These are phyloP conservation scores for Mastigamoeba balamuthi DNA, from an alignment of 78 protist genomes.

Conservation along the genomic window DNA sequence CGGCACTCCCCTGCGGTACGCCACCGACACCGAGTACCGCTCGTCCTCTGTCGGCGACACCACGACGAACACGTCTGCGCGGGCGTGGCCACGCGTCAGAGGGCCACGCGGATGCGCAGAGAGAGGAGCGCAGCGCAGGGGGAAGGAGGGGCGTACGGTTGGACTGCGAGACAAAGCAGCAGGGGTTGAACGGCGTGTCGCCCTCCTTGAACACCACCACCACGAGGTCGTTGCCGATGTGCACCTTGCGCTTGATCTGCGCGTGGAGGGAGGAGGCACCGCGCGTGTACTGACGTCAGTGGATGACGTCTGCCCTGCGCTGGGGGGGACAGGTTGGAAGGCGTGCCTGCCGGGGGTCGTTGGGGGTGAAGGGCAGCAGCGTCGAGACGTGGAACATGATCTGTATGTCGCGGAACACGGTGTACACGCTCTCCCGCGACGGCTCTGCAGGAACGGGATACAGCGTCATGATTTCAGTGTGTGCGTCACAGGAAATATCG, in stretches of 20 bases:
- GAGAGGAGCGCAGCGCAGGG: neutral
- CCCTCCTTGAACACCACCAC: conserved; percentile 45
- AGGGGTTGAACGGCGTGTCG: conserved; percentile 23
- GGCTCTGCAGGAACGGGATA: too few species aligned
- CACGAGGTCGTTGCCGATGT: conserved; percentile 66
- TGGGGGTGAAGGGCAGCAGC: conserved; percentile 20
- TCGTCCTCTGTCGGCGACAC: neutral
- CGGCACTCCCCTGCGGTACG: neutral
- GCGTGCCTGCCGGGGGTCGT: conserved; percentile 44
- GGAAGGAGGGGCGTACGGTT: neutral
- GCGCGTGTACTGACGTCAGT: neutral
- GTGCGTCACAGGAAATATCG: too few species aligned
- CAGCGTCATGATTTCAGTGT: too few species aligned
- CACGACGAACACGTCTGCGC: neutral
- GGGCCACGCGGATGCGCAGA: neutral
- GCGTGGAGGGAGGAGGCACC: neutral
- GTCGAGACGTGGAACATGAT: conserved; percentile 71
- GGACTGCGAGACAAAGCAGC: neutral
- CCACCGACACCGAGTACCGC: neutral
- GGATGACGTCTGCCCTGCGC: neutral
- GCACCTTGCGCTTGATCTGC: conserved; percentile 50
- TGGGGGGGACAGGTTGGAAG: neutral
- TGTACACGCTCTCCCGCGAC: conserved; percentile 34
- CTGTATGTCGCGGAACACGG: conserved; percentile 17
- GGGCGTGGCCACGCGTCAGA: neutral